phyloP scores from a whole-genome alignment of 768 basidiomycete genomes.

The Xanthoconium purpureum region DNA sequence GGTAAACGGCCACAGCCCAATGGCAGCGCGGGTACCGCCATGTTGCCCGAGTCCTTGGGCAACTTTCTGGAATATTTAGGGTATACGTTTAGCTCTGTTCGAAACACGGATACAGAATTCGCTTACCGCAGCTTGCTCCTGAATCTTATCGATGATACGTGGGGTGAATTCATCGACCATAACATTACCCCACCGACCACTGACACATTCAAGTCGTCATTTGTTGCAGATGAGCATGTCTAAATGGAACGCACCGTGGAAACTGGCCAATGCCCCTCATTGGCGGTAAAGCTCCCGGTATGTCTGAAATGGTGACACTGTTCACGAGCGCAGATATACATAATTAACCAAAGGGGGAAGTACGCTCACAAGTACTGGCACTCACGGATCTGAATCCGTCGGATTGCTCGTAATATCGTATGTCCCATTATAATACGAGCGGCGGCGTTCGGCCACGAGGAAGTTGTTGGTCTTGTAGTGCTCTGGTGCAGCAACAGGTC shows the following conservation, averaged over 20 bases:
- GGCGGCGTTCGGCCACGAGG: background rate
- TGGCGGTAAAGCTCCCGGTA: background rate
- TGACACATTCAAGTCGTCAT: background rate
- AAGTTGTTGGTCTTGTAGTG: background rate
- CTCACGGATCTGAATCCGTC: background rate
- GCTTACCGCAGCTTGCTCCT: background rate
- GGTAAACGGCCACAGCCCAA: slow-evolving; percentile 17
- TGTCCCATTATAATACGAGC: background rate
- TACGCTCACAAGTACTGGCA: too few species aligned
- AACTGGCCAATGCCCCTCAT: slow-evolving; percentile 4
- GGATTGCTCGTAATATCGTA: background rate
- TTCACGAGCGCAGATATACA: background rate
- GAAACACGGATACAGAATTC: background rate
- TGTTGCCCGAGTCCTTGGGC: background rate
- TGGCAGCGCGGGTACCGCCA: slow-evolving; percentile 3
- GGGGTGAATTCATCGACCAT: slow-evolving; percentile 14
- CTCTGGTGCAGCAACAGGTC: too few species aligned
- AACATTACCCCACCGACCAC: slow-evolving; percentile 19
- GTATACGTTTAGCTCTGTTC: background rate
- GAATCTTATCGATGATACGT: slow-evolving; percentile 7
- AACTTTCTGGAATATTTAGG: slow-evolving; percentile 3
- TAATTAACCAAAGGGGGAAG: background rate
- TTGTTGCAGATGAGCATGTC: background rate
- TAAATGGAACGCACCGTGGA: background rate
- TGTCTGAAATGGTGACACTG: background rate